Percentiles rank a stretch among this genome's conserved stretches.
phyloP scores from a whole-genome alignment of 73 alveolate species.

The Paramecium caudatum region DNA sequence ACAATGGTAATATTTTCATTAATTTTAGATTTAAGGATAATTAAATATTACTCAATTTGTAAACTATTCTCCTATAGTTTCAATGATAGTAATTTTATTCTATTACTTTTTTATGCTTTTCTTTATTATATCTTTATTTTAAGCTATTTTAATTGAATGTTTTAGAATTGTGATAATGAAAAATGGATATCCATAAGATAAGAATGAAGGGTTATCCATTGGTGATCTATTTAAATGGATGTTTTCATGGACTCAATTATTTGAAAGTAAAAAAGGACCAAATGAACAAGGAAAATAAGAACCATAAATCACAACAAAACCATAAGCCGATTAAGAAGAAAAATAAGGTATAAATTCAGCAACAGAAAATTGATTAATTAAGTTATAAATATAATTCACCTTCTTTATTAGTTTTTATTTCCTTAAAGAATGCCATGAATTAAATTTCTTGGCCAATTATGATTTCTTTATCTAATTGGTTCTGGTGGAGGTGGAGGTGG shows the following conservation, averaged over 20 bases:
- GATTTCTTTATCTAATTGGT: background rate
- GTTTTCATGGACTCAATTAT: conserved; percentile 58
- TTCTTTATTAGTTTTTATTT: conserved; percentile 46
- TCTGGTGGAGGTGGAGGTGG: background rate
- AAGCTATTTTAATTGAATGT: conserved; percentile 53
- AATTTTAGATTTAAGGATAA: conserved; percentile 1
- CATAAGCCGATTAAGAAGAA: conserved; percentile 5
- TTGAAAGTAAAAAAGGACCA: background rate
- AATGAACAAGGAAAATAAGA: background rate
- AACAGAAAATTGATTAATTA: conserved; percentile 41
- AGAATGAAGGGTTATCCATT: background rate
- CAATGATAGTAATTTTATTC: conserved; percentile 22
- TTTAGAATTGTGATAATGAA: conserved; percentile 55
- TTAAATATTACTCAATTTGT: background rate
- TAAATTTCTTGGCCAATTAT: conserved; percentile 68
- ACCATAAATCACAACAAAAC: background rate
- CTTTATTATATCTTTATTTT: conserved; percentile 16
- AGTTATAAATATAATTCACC: conserved; percentile 10
- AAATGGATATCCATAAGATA: conserved; percentile 63
- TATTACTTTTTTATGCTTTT: conserved; percentile 42
- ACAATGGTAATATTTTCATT: background rate
- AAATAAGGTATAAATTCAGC: conserved; percentile 46
- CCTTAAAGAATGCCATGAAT: conserved; percentile 54
- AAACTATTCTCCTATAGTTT: conserved; percentile 28
- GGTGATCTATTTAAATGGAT: conserved; percentile 50